phyloP scores from a whole-genome alignment of 768 basidiomycete species.

The Xerocomellus dryophilus region DNA sequence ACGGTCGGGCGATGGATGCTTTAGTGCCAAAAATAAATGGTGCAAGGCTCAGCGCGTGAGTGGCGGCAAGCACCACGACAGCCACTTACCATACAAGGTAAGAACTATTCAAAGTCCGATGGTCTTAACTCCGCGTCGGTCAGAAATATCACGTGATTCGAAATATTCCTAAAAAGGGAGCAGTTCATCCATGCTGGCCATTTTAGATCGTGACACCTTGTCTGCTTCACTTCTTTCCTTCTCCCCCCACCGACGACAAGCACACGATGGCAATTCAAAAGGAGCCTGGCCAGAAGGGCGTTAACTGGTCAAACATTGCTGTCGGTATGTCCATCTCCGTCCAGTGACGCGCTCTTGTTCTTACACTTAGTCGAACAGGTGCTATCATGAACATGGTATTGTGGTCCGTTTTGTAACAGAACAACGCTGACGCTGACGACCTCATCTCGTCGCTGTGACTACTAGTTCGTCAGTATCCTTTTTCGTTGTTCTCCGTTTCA shows the following conservation, averaged over 20 bases:
- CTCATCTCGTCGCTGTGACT: background rate
- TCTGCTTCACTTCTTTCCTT: slow-evolving; percentile 13
- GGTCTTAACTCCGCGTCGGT: too few species aligned
- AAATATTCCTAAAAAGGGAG: slow-evolving; percentile 3
- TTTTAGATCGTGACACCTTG: slow-evolving; percentile 6
- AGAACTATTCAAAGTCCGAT: too few species aligned
- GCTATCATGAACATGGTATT: slow-evolving; percentile 97
- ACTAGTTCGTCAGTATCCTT: slow-evolving; percentile 45
- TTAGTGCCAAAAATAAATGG: too few species aligned
- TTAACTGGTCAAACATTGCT: slow-evolving; percentile 94
- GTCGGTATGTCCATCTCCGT: slow-evolving; percentile 59
- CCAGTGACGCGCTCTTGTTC: slow-evolving; percentile 19
- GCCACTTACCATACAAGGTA: too few species aligned
- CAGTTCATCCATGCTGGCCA: background rate
- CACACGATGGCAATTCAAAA: slow-evolving; percentile 71
- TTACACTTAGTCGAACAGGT: slow-evolving; percentile 45
- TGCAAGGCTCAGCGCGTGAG: too few species aligned
- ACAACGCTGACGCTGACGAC: slow-evolving; percentile 6
- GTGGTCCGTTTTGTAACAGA: slow-evolving; percentile 34
- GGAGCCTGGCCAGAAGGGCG: slow-evolving; percentile 88
- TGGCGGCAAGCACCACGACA: too few species aligned
- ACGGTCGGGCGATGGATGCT: too few species aligned
- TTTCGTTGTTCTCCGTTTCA: background rate
- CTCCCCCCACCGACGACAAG: slow-evolving; percentile 15
- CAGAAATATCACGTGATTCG: slow-evolving; percentile 3